phyloP scores from a whole-genome alignment of 140 eudicot genomes.

The Oenanthe javanica region DNA sequence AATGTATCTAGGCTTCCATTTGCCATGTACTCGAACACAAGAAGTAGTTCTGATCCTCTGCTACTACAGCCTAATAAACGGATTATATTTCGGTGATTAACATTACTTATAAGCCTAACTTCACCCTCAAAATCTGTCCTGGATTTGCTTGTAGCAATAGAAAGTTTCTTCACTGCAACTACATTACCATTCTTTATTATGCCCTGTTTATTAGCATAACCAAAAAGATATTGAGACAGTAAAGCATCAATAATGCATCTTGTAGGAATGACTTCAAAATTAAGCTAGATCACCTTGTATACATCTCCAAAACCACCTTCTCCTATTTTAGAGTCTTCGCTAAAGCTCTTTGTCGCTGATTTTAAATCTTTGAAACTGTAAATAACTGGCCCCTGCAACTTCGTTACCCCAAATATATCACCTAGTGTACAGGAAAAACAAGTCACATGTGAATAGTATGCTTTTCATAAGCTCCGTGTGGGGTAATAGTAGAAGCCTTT shows the following conservation, averaged over 20 bases:
- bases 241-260: background rate
- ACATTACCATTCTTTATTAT: slow-evolving; percentile 41
- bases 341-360: background rate
- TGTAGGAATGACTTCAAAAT: background rate
- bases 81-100: slow-evolving; percentile 43
- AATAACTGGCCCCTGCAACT: background rate
- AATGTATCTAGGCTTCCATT: slow-evolving; percentile 48
- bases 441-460: background rate
- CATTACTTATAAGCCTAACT: slow-evolving; percentile 36
- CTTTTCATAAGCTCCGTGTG: background rate
- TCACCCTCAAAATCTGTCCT: slow-evolving; percentile 45
- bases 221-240: background rate
- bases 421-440: background rate
- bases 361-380: background rate
- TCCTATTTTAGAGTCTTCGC: slow-evolving; percentile 10
- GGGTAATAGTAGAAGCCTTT: background rate
- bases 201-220: slow-evolving; percentile 28
- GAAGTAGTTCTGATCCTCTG: slow-evolving; percentile 34
- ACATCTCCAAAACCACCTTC: slow-evolving; percentile 6
- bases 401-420: background rate
- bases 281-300: background rate
- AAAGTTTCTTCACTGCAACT: slow-evolving; percentile 58
- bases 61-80: slow-evolving; percentile 44
- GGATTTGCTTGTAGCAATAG: slow-evolving; percentile 28
- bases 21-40: slow-evolving; percentile 42